phyloP scores from a whole-genome alignment of 2,329 filamentous ascomycete genomes.

The Scleromitrula shiraiana region DNA sequence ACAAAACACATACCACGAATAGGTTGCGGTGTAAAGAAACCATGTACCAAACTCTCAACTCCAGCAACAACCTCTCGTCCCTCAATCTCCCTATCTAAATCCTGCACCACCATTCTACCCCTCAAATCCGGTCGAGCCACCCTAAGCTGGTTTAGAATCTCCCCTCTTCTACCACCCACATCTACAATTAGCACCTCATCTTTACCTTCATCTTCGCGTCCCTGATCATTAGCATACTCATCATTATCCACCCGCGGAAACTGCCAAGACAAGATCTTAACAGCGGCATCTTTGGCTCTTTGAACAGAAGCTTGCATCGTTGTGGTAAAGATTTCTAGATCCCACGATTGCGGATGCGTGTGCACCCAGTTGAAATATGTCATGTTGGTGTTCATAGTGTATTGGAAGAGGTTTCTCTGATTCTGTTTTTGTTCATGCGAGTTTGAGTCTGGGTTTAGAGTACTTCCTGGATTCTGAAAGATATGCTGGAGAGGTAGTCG shows the following conservation, averaged over 20 bases:
- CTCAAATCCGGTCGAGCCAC: conserved; percentile 1
- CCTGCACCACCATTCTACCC: conserved; percentile 19
- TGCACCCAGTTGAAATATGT: background rate
- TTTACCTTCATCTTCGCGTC: background rate
- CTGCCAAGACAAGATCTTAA: background rate
- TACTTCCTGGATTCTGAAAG: background rate
- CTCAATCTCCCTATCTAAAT: conserved; percentile 14
- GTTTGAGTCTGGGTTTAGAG: too few species aligned
- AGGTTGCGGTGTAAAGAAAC: conserved; percentile 31
- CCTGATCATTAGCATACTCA: background rate
- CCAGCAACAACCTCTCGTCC: background rate
- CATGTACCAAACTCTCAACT: conserved; percentile 20
- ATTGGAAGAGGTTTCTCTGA: background rate
- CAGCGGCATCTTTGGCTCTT: background rate
- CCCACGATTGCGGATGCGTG: background rate
- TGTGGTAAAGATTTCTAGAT: background rate
- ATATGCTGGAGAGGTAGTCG: background rate
- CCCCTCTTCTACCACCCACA: conserved; percentile 8
- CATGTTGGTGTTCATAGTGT: background rate
- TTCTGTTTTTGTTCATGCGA: too few species aligned
- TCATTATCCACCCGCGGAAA: background rate
- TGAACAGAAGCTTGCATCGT: background rate
- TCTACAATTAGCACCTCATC: conserved; percentile 5
- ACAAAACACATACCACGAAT: conserved; percentile 12
- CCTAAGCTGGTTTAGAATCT: conserved; percentile 10